Conservation (phyloP, 768 basidiomycete species). For the Xerocomus spinulosus region DNA sequence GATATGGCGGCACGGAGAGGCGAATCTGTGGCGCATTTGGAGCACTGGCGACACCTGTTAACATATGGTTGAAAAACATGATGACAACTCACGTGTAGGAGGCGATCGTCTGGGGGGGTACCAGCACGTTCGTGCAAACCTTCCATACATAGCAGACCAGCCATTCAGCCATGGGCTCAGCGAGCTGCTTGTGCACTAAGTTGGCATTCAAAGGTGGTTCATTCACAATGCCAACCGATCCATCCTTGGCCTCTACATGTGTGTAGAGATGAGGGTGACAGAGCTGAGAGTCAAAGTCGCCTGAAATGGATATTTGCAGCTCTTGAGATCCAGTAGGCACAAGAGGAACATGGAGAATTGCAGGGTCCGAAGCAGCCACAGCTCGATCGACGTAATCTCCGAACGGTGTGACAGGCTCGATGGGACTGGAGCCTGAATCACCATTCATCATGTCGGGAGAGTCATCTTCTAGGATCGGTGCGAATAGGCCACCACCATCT, state of each 20-base stretch:
- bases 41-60: constrained; percentile 19
- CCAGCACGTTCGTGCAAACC: constrained; percentile 68
- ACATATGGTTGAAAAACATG: neutral
- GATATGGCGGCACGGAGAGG: constrained; percentile 39
- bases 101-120: constrained; percentile 50
- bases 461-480: constrained; percentile 61
- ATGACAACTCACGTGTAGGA: constrained; percentile 56
- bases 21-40: constrained; percentile 29
- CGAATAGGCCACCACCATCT: constrained; percentile 40
- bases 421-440: constrained; percentile 60
- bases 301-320: constrained; percentile 19
- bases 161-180: constrained; percentile 78
- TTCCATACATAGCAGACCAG: constrained; percentile 78
- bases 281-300: constrained; percentile 25
- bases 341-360: constrained; percentile 23
- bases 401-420: constrained; percentile 74
- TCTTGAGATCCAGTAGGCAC: constrained; percentile 16
- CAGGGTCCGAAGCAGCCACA: constrained; percentile 42
- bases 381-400: constrained; percentile 72
- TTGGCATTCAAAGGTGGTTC: constrained; percentile 34
- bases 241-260: constrained; percentile 14
- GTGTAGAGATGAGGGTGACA: constrained; percentile 17
- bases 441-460: constrained; percentile 52
- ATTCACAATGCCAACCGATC: constrained; percentile 40
- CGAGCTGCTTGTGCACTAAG: constrained; percentile 61